Conservation (phyloP, 805 yeast genomes). For the Yamadazyma ubonensis region DNA sequence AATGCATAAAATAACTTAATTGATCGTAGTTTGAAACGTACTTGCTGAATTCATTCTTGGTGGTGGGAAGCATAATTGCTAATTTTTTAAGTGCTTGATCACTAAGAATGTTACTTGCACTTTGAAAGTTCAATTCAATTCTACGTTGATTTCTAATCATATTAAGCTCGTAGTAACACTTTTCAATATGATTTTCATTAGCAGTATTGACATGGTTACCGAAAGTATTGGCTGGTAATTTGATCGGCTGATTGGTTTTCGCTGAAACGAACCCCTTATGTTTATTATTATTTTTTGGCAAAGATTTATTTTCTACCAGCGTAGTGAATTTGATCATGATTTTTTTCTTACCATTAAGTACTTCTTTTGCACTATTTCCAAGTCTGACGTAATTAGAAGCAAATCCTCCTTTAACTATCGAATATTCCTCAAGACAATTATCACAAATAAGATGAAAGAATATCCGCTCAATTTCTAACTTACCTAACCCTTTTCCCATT, state of each 20-base stretch:
- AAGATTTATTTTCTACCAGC: conserved; percentile 14
- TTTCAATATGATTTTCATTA: conserved; percentile 26
- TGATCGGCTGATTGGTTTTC: conserved; percentile 19
- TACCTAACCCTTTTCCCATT: conserved; percentile 59
- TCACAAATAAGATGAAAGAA: conserved; percentile 74
- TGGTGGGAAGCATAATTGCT: conserved; percentile 55
- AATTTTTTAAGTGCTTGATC: conserved; percentile 49
- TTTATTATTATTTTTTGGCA: neutral
- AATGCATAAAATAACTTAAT: conserved; percentile 33
- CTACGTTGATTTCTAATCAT: conserved; percentile 43
- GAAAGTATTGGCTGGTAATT: conserved; percentile 20
- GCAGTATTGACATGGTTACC: conserved; percentile 16
- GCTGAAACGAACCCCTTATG: conserved; percentile 14
- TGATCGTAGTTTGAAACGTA: conserved; percentile 37
- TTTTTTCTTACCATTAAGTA: conserved; percentile 44
- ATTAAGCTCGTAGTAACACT: conserved; percentile 36
- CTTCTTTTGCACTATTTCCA: conserved; percentile 54
- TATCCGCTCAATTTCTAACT: conserved; percentile 74
- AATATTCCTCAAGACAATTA: conserved; percentile 65
- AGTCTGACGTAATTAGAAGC: conserved; percentile 69
- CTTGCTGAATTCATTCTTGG: conserved; percentile 43
- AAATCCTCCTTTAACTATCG: conserved; percentile 73
- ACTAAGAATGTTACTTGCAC: conserved; percentile 22
- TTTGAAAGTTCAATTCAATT: conserved; percentile 35
- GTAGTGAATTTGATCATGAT: conserved; percentile 53